A percentile compares a stretch with the other conserved stretches of the same genome.
Conservation (phyloP, 345 rosid species). For the Hevea brasiliensis region DNA sequence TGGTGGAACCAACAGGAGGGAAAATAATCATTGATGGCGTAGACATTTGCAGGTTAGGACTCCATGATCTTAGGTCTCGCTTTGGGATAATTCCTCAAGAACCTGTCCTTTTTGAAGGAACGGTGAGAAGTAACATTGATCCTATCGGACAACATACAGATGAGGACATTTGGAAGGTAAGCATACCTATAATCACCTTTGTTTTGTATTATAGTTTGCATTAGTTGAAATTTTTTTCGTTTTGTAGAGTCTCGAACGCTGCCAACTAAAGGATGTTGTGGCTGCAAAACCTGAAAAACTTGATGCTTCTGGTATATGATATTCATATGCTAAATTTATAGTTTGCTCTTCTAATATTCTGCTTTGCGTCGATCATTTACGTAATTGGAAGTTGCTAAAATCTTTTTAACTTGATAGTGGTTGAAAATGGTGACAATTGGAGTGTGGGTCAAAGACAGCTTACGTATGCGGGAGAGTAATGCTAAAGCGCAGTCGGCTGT, state of each 20-base stretch:
- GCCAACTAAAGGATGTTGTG: conserved; percentile 82
- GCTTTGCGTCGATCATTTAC: not conserved
- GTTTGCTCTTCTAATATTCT: not conserved
- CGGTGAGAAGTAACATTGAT: conserved; percentile 88
- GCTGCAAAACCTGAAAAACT: conserved; percentile 78
- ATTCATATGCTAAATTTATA: not conserved
- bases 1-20: conserved; percentile 88
- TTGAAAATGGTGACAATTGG: conserved; percentile 95
- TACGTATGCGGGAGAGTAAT: conserved; percentile 81
- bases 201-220: not conserved
- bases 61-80: conserved; percentile 87
- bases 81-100: conserved; percentile 97
- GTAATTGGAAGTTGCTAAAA: not conserved
- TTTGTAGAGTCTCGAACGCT: conserved; percentile 75
- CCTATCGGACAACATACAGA: conserved; percentile 79
- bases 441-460: conserved; percentile 98
- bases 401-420: conserved; percentile 46
- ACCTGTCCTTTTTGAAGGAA: conserved; percentile 94
- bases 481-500: conserved; percentile 74
- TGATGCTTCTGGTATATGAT: conserved; percentile 58
- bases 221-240: too few relatives aligned
- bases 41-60: conserved; percentile 65
- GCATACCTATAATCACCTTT: not conserved
- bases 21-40: conserved; percentile 79
- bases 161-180: conserved; percentile 92